Conservation (phyloP, 2,329 filamentous ascomycete species). For the Paecilomyces sp. region DNA sequence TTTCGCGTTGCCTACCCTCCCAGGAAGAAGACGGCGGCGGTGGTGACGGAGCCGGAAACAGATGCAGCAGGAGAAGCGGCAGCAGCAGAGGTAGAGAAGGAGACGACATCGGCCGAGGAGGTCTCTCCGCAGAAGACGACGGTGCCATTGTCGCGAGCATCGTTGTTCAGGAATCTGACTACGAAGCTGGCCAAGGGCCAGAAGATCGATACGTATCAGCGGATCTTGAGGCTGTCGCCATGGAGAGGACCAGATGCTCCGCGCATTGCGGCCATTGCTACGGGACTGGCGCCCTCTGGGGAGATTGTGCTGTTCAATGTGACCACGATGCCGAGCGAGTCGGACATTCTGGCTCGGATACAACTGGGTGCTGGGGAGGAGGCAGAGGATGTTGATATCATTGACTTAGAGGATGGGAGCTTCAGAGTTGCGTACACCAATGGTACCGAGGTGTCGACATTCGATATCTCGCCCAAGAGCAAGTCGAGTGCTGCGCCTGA, state of each 20-base stretch:
- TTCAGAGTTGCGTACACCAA: constrained; percentile 75
- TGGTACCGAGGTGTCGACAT: constrained; percentile 64
- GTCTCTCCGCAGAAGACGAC: constrained; percentile 27
- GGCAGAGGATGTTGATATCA: constrained; percentile 40
- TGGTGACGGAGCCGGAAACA: not conserved
- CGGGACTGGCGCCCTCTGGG: constrained; percentile 65
- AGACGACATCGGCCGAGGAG: constrained; percentile 13
- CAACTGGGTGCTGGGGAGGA: constrained; percentile 45
- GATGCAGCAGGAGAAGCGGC: constrained; percentile 3
- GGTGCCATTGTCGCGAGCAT: constrained; percentile 41
- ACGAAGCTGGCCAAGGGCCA: constrained; percentile 19
- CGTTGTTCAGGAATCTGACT: constrained; percentile 41
- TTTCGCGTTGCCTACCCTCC: constrained; percentile 57
- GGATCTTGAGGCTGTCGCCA: constrained; percentile 51
- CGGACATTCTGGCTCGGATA: constrained; percentile 50
- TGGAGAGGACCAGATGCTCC: constrained; percentile 46
- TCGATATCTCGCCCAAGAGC: constrained; percentile 50
- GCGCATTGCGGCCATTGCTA: constrained; percentile 70
- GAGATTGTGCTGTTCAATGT: constrained; percentile 78
- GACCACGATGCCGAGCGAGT: constrained; percentile 43
- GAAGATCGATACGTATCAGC: constrained; percentile 54
- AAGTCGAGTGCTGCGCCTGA: constrained; percentile 33
- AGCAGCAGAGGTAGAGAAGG: constrained; percentile 10
- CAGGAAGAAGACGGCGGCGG: constrained; percentile 33
- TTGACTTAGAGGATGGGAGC: constrained; percentile 26